Conservation (phyloP, 306 rosid genomes). For the Fragaria vesca region DNA sequence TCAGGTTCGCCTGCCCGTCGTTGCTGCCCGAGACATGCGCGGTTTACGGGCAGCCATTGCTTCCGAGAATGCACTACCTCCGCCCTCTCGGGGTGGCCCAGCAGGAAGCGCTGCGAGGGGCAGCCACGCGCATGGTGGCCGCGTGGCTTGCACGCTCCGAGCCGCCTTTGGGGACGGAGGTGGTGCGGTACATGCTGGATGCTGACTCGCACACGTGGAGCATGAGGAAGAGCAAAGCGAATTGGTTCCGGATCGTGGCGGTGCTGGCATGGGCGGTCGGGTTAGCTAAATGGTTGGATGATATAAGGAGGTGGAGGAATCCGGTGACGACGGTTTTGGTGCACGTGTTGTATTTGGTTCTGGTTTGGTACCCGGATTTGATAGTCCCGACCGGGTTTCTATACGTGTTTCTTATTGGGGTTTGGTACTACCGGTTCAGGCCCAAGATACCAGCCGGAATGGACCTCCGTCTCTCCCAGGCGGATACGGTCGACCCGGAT, state of each 20-base stretch:
- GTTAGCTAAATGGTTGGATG: slow-evolving; percentile 85
- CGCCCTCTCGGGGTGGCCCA: slow-evolving; percentile 87
- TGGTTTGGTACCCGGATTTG: slow-evolving; percentile 97
- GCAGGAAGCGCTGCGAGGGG: slow-evolving; percentile 81
- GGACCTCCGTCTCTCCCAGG: slow-evolving; percentile 78
- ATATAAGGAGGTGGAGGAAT: slow-evolving; percentile 75
- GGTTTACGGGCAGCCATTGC: slow-evolving; percentile 73
- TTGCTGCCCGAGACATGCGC: slow-evolving; percentile 74
- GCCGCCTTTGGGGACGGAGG: slow-evolving; percentile 83
- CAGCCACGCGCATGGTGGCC: slow-evolving; percentile 80
- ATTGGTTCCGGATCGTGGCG: slow-evolving; percentile 91
- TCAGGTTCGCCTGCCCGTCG: slow-evolving; percentile 73
- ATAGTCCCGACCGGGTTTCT: slow-evolving; percentile 83
- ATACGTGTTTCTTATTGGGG: slow-evolving; percentile 77
- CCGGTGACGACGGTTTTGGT: slow-evolving; percentile 77
- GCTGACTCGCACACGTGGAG: slow-evolving; percentile 95
- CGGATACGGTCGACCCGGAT: slow-evolving; percentile 75
- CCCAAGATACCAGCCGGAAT: slow-evolving; percentile 89
- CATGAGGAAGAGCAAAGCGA: slow-evolving; percentile 87
- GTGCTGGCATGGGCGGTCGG: slow-evolving; percentile 86
- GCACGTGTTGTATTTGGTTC: slow-evolving; percentile 71
- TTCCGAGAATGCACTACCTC: slow-evolving; percentile 85
- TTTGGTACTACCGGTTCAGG: slow-evolving; percentile 85
- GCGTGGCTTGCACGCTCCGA: slow-evolving; percentile 75
- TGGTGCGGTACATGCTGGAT: slow-evolving; percentile 86